Base-by-base conservation (phyloP, 371 early-diverging fungal species). In the Mortierella sp. region DNA sequence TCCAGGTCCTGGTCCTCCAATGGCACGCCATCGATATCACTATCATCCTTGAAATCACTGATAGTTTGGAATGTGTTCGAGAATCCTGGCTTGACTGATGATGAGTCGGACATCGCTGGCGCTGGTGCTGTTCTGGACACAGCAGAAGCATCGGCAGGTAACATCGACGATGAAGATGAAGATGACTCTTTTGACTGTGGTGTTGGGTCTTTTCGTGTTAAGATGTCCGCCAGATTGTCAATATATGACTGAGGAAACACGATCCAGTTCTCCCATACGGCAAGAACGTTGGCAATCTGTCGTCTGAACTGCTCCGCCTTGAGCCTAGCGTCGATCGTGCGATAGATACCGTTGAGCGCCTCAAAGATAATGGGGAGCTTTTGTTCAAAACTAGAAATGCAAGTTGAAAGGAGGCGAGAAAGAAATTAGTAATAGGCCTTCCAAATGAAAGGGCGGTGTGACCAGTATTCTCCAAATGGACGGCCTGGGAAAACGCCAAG, bases 201-300 rank as follows among this genome's bases (percentile, higher is more conserved):
- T 10, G 34, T 29, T n/a, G 53, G 28, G 8, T 77, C 77, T 39
- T 67, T 82, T 24, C 80, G 79, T 40, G 79, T 60, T 50, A 88
- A 83, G 4, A 83, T 69, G 10, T 57, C 74, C n/a, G 79, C 79
- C 52, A 88, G 60, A 39, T 83, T 71, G 47, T 85, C 86, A 39
- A 90, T 85, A 58, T 86, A 89, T n/a, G 85, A 81, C 52, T 86
- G 81, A 3, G 95, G 91, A 66, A 94, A 96, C 12, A 96, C 86
- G 79, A 92, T 89, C 93, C 95, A 94, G 46, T 81, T 86, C 71
- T 96, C 95, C 97, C 97, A 96, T 9, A 91, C 90, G 6, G 79
- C 79, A 44, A 96, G 73, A 5, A 94, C 86, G 10, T 63, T 81
- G 9, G 83, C 79, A 31, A 93, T 84, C 47, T 88, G 86, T 55